phyloP scores from a whole-genome alignment of 805 yeast species.

The Cyberlindnera euphorbiiphila region DNA sequence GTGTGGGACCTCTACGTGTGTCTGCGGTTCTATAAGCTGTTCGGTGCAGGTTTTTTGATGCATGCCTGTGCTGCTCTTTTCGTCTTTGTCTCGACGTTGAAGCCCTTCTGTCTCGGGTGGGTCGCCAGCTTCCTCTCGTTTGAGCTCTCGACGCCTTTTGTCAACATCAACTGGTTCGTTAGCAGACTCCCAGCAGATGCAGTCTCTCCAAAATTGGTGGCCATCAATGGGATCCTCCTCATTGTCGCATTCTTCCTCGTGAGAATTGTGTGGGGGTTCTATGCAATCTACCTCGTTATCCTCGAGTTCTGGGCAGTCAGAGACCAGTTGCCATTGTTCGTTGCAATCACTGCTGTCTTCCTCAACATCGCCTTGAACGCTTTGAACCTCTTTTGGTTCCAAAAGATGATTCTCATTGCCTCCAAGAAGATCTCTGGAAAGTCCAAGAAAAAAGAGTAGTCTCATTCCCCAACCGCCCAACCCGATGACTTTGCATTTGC shows the following conservation, averaged over 20 bases:
- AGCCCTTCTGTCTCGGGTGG: slow-evolving; percentile 78
- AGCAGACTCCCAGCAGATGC: slow-evolving; percentile 68
- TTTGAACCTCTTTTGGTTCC: slow-evolving; percentile 83
- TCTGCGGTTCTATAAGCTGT: slow-evolving; percentile 53
- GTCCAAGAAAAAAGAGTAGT: slow-evolving; percentile 10
- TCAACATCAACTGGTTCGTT: slow-evolving; percentile 89
- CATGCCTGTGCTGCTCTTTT: slow-evolving; percentile 82
- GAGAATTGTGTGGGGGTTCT: slow-evolving; percentile 84
- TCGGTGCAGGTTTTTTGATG: slow-evolving; percentile 76
- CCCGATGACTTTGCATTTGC: background rate
- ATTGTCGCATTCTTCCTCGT: slow-evolving; percentile 69
- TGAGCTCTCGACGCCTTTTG: slow-evolving; percentile 92
- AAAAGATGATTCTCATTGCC: slow-evolving; percentile 80
- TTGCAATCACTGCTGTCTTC: slow-evolving; percentile 47
- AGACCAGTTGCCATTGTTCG: slow-evolving; percentile 40
- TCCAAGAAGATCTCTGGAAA: slow-evolving; percentile 38
- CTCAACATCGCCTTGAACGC: slow-evolving; percentile 61
- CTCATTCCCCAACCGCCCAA: no score
- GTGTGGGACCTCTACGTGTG: slow-evolving; percentile 86
- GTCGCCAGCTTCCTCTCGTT: slow-evolving; percentile 78
- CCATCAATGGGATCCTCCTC: slow-evolving; percentile 69
- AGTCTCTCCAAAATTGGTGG: slow-evolving; percentile 48
- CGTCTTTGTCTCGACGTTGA: slow-evolving; percentile 60
- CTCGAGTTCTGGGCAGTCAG: slow-evolving; percentile 43
- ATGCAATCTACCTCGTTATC: slow-evolving; percentile 55